Conservation (phyloP, 495 filamentous ascomycete species). For the Apiosordaria backusii region DNA sequence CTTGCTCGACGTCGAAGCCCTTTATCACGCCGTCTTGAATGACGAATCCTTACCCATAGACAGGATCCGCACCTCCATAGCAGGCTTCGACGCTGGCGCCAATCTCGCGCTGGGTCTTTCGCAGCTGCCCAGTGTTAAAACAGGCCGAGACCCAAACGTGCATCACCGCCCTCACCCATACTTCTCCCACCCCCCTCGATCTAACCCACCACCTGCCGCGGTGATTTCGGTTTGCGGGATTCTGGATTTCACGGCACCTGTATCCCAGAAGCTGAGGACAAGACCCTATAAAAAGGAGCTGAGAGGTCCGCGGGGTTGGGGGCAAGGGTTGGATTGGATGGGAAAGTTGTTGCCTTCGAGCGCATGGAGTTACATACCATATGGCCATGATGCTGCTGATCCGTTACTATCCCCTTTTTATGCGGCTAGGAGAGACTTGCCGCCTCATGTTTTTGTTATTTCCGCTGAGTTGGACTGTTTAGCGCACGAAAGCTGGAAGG, state of each 20-base stretch:
- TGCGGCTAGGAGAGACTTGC: conserved; percentile 29
- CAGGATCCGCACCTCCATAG: conserved; percentile 32
- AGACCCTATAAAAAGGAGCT: conserved; percentile 35
- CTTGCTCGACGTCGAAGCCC: conserved; percentile 35
- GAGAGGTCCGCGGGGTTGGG: conserved; percentile 26
- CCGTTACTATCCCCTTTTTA: conserved; percentile 34
- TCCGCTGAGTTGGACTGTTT: conserved; percentile 49
- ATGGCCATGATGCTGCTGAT: conserved; percentile 27
- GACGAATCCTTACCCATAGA: conserved; percentile 40
- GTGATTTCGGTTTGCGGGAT: conserved; percentile 31
- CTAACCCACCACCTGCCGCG: conserved; percentile 27
- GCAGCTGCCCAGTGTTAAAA: conserved; percentile 33
- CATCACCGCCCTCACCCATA: not conserved
- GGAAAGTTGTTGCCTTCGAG: conserved; percentile 23
- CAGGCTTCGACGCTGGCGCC: conserved; percentile 37
- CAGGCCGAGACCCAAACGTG: conserved; percentile 19
- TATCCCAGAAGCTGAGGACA: conserved; percentile 24
- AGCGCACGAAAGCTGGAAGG: conserved; percentile 36
- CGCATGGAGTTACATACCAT: conserved; percentile 38
- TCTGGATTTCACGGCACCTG: conserved; percentile 30
- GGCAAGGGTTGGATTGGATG: conserved; percentile 29
- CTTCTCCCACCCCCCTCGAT: conserved; percentile 13
- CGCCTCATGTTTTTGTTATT: conserved; percentile 49
- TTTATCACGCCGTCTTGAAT: conserved; percentile 31
- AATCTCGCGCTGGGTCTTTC: conserved; percentile 35